Percentiles rank a stretch among this genome's conserved stretches.
Evolutionary conservation across 768 basidiomycete species (phyloP).

Genomic region (Neoboletus magnificus): DNA sequence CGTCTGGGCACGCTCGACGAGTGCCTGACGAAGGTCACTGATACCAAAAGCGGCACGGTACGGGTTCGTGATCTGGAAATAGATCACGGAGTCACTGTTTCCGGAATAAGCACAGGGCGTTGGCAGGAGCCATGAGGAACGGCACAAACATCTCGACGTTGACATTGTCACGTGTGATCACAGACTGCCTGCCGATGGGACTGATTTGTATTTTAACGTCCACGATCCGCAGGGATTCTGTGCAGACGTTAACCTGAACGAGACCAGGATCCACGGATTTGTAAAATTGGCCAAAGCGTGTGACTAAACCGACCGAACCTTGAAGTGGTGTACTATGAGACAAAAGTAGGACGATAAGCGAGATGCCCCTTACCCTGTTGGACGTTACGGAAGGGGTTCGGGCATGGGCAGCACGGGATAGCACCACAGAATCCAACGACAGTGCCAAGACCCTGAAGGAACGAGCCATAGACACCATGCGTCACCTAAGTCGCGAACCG

Average conservation of each 20-base stretch:
- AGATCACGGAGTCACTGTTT: constrained; percentile 83
- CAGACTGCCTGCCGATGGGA: constrained; percentile 79
- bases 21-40: constrained; percentile 80
- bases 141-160: constrained; percentile 78
- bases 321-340: constrained; percentile 19
- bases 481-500: constrained; percentile 45
- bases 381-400: constrained; percentile 84
- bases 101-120: constrained; percentile 2
- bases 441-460: constrained; percentile 67
- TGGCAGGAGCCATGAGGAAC: neutral
- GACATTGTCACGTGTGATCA: constrained; percentile 96
- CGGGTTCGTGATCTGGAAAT: constrained; percentile 86
- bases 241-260: constrained; percentile 91
- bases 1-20: constrained; percentile 85
- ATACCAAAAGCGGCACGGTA: constrained; percentile 96
- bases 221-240: constrained; percentile 80
- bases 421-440: constrained; percentile 69
- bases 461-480: constrained; percentile 83
- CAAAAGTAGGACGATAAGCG: neutral
- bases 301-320: constrained; percentile 89
- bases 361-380: constrained; percentile 58
- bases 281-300: constrained; percentile 95
- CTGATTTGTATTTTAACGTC: constrained; percentile 97
- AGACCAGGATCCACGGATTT: constrained; percentile 92
- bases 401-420: constrained; percentile 79